Conservation (phyloP, 148 eudicot species). For the Vaccinium myrtillus region DNA sequence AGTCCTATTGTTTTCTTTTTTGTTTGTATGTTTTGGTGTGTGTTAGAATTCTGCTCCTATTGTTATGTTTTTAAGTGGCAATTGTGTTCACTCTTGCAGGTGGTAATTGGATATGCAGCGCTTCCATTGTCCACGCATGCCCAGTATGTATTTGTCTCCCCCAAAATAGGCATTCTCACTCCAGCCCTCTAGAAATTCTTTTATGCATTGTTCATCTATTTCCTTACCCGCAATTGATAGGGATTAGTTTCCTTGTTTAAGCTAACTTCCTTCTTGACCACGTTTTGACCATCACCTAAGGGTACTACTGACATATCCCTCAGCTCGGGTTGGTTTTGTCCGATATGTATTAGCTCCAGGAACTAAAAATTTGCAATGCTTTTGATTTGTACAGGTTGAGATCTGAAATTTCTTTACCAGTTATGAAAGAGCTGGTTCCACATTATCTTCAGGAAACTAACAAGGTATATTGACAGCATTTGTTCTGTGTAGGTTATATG, state of each 20-base stretch:
- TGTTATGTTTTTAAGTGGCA: constrained; percentile 11
- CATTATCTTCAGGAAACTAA: constrained; percentile 97
- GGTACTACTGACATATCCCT: not conserved
- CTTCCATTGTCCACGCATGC: constrained; percentile 86
- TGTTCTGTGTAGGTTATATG: not conserved
- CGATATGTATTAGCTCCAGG: not conserved
- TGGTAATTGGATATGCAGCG: constrained; percentile 84
- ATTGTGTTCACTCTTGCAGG: constrained; percentile 49
- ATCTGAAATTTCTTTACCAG: constrained; percentile 84
- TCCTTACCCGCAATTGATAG: not conserved
- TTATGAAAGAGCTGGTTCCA: constrained; percentile 90
- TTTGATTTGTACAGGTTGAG: constrained; percentile 54
- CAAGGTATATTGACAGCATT: constrained; percentile 48
- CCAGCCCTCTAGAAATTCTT: not conserved
- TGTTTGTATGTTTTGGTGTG: not conserved
- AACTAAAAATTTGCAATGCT: not conserved
- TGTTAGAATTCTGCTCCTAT: not conserved
- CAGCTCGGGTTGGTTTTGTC: not conserved
- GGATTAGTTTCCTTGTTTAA: not conserved
- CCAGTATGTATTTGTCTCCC: constrained; percentile 51
- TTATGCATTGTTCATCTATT: not conserved
- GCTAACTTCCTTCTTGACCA: not conserved
- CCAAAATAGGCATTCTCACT: not conserved
- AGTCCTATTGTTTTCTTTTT: constrained; percentile 12
- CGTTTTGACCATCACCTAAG: not conserved